Percentiles rank a stretch among this genome's conserved stretches.
Conservation (phyloP, 129 eudicot species). For the Tagetes patula region DNA sequence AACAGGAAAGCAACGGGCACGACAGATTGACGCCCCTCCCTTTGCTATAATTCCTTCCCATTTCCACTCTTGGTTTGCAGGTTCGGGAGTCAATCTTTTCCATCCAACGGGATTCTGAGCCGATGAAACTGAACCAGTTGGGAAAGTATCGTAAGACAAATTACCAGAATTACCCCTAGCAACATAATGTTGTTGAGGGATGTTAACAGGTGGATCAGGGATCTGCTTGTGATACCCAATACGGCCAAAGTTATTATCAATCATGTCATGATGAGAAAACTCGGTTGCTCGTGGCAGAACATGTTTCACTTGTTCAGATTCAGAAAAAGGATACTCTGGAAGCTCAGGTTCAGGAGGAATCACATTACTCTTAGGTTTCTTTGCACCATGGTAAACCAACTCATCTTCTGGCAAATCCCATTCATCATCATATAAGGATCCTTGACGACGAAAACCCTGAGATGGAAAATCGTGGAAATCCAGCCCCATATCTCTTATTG, state of each 20-base stretch:
- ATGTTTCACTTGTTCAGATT: conserved; percentile 54
- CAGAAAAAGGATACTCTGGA: conserved; percentile 79
- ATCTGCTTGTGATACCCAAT: conserved; percentile 41
- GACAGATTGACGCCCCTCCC: conserved; percentile 89
- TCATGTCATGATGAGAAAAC: conserved; percentile 35
- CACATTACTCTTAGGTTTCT: conserved; percentile 55
- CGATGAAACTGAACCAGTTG: conserved; percentile 34
- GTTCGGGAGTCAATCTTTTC: conserved; percentile 60
- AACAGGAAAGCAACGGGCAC: conserved; percentile 95
- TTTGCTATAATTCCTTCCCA: conserved; percentile 96
- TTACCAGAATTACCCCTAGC: conserved; percentile 49
- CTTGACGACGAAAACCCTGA: conserved; percentile 39
- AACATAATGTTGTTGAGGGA: conserved; percentile 44
- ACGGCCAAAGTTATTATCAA: conserved; percentile 45
- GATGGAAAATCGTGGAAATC: conserved; percentile 57
- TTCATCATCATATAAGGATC: conserved; percentile 58
- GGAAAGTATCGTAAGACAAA: conserved; percentile 46
- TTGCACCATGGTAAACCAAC: conserved; percentile 54
- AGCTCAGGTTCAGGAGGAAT: conserved; percentile 63
- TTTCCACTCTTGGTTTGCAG: conserved; percentile 68
- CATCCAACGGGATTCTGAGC: conserved; percentile 47
- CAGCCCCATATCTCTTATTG: conserved; percentile 43
- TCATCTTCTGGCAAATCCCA: conserved; percentile 88
- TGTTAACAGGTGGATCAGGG: conserved; percentile 49
- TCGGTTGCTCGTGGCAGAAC: conserved; percentile 39